phyloP scores from a whole-genome alignment of 108 stramenopile species.

The Tribonema minus region DNA sequence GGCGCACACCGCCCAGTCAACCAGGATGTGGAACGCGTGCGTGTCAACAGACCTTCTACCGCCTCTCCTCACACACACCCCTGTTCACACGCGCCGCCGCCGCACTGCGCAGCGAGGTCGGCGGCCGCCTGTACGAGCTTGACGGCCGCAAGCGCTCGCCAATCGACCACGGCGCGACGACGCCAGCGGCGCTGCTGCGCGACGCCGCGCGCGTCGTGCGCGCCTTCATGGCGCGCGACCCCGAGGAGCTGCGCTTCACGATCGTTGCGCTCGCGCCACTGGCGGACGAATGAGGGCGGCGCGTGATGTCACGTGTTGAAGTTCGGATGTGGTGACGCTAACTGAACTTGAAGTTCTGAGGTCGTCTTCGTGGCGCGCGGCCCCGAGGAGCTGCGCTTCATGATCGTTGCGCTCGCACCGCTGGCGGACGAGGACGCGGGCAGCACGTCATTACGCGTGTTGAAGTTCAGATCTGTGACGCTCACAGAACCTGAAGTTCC shows the following conservation, averaged over 20 bases:
- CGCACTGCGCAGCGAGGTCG: constrained; percentile 20
- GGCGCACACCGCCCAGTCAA: neutral
- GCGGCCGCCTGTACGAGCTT: constrained; percentile 55
- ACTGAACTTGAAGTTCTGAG: no score
- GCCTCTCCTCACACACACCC: neutral
- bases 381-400: constrained; percentile 53
- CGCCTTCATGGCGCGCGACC: constrained; percentile 51
- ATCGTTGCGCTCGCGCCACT: constrained; percentile 47
- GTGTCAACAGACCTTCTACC: neutral
- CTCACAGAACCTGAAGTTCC: no score
- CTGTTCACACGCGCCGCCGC: neutral
- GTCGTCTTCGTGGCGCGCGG: constrained; percentile 50
- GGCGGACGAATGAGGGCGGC: no score
- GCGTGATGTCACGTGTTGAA: no score
- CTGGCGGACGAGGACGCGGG: no score
- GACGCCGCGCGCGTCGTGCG: constrained; percentile 43
- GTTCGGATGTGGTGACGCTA: no score
- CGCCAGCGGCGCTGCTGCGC: constrained; percentile 38
- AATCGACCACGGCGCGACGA: constrained; percentile 51
- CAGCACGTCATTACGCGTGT: no score
- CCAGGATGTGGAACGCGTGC: neutral
- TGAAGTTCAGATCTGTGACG: no score
- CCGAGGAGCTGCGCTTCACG: constrained; percentile 52
- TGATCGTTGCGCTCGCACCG: constrained; percentile 46
- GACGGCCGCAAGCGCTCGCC: constrained; percentile 54